phyloP scores from a whole-genome alignment of 116 monocot species.

The Papilionanthe hybrid region DNA sequence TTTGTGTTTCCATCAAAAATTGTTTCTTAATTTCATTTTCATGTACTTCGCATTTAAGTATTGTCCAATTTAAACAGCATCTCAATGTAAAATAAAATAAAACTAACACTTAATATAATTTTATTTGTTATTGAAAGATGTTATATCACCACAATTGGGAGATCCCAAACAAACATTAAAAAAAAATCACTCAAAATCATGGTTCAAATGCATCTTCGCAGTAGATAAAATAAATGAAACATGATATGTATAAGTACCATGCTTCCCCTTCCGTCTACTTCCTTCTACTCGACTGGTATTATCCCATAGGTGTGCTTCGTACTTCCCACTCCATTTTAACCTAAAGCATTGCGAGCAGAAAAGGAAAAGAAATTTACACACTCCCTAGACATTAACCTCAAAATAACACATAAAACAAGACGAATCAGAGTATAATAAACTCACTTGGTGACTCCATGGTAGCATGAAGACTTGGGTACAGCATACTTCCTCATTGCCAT shows the following conservation, averaged over 20 bases:
- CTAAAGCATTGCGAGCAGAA: slow-evolving; percentile 19
- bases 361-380: background rate
- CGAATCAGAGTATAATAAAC: background rate
- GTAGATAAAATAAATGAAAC: background rate
- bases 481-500: slow-evolving; percentile 35
- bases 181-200: background rate
- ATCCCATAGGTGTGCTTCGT: slow-evolving; percentile 80
- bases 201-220: background rate
- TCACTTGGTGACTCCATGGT: slow-evolving; percentile 47
- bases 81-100: background rate
- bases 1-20: background rate
- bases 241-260: slow-evolving; percentile 35
- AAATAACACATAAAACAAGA: background rate
- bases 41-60: background rate
- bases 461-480: slow-evolving; percentile 38
- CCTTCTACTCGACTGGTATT: slow-evolving; percentile 53
- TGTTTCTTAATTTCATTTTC: background rate
- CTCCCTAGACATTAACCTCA: background rate
- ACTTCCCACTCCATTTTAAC: slow-evolving; percentile 81
- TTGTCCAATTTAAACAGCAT: background rate
- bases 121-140: background rate
- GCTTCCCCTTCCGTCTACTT: slow-evolving; percentile 60
- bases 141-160: background rate
- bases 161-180: background rate
- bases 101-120: background rate